Evolutionary conservation across 148 eudicot genomes (phyloP).

Genomic region (Chenopodium album): DNA sequence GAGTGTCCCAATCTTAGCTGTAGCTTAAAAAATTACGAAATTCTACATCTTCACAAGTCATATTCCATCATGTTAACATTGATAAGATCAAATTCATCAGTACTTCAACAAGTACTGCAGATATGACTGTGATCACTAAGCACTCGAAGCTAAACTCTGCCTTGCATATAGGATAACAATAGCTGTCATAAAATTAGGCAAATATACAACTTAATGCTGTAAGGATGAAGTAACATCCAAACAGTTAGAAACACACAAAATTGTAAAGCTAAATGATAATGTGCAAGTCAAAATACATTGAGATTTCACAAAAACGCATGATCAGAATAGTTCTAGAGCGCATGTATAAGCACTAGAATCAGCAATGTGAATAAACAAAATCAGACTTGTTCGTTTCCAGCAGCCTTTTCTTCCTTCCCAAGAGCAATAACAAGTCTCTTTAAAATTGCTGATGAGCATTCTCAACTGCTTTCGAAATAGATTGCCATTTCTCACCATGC

Average conservation of each 20-base stretch:
- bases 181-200: too few relatives aligned
- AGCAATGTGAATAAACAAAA: neutral
- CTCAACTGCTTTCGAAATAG: slow-evolving; percentile 72
- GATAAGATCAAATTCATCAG: neutral
- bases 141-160: neutral
- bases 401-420: slow-evolving; percentile 71
- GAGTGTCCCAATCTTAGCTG: too few relatives aligned
- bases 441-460: slow-evolving; percentile 78
- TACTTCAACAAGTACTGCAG: neutral
- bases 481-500: slow-evolving; percentile 96
- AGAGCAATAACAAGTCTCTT: slow-evolving; percentile 76
- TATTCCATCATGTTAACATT: neutral
- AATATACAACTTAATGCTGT: too few relatives aligned
- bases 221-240: too few relatives aligned
- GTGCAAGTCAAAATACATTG: neutral
- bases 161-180: neutral
- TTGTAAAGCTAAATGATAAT: neutral
- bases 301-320: neutral
- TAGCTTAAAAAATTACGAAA: too few relatives aligned
- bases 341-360: neutral
- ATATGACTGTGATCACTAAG: neutral
- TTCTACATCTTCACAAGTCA: too few relatives aligned
- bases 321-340: neutral
- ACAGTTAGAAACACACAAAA: neutral
- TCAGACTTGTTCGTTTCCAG: slow-evolving; percentile 45